Evolutionary conservation across 1,284 basidiomycete genomes (phyloP), one percentile per base, ranked within the genome.

Genomic region (Exobasidium cylindrosporum): DNA sequence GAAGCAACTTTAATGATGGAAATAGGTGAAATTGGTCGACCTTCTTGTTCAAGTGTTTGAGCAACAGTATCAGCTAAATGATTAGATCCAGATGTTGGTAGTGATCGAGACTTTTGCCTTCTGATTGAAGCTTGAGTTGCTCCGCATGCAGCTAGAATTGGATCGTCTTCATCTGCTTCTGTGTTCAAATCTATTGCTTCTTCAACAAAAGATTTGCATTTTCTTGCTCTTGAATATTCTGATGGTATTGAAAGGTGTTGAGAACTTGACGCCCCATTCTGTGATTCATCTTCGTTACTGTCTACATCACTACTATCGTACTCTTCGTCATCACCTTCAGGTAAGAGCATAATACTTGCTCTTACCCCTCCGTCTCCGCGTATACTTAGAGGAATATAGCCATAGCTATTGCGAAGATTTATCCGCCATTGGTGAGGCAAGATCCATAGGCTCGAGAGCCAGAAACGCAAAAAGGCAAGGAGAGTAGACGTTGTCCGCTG

Each of bases 371-470:
- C 73, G 54, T 75, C 71, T 4, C 65, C 66, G 3, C 71, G 46
- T 28, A 75, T 73, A 3, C 73, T 70, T n/a, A 75, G 52, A 7
- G 71, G 73, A 30, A 74, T 67, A 32, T 72, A 74, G 1, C 66
- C 69, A 0, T 64, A 69, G 0, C 60, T 58, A 28, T 54, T 45
- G 23, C 60, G 72, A 4, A 71, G 52, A 14, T 63, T 66, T 49
- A 69, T 63, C 24, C 67, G 53, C 70, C 70, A 70, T 30, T 66
- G 63, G 47, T 58, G 53, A 1, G 70, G 70, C 26, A 73, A 46
- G 50, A 73, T 68, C 64, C 66, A 67, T 62, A 64, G 66, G 1
- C 66, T 67, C 13, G 67, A 66, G 58, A 73, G 45, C 67, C 68
- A 72, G 47, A 65, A 70, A 2, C 65, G 52, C n/a, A 70, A 40